A percentile compares a stretch with the other conserved stretches of the same genome.
These are phyloP conservation scores for Obelidium mucronatum DNA, from an alignment of 192 early-diverging fungal species.

Conservation along the genomic window DNA sequence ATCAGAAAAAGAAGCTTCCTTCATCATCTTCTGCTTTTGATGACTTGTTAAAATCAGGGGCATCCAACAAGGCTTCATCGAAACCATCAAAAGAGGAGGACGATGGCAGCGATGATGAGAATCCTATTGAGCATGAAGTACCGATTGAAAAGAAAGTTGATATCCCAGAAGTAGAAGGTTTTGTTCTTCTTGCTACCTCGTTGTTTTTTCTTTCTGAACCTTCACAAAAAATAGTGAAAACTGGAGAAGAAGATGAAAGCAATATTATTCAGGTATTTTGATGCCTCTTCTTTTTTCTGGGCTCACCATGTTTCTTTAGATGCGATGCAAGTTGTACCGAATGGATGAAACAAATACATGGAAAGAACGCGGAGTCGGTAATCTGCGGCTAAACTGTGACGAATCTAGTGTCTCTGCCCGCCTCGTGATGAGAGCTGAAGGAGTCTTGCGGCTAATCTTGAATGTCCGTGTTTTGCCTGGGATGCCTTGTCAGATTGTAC, in stretches of 20 bases:
- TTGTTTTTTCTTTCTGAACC: not conserved
- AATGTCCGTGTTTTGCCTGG: constrained; percentile 31
- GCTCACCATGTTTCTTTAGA: not conserved
- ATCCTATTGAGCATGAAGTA: constrained; percentile 18
- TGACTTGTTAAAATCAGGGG: not conserved
- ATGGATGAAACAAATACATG: constrained; percentile 35
- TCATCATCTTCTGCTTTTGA: no score
- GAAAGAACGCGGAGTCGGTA: constrained; percentile 41
- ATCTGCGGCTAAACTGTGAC: constrained; percentile 22
- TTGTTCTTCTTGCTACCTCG: not conserved
- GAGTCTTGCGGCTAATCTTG: constrained; percentile 35
- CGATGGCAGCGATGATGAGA: constrained; percentile 16
- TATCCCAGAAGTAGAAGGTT: constrained; percentile 6
- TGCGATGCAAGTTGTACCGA: constrained; percentile 38
- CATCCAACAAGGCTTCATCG: no score
- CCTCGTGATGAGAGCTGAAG: constrained; percentile 36
- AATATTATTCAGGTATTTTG: constrained; percentile 34
- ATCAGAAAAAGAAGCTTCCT: no score
- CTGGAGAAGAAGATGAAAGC: constrained; percentile 40
- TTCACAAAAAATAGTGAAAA: constrained; percentile 18
- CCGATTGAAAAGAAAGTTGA: constrained; percentile 19
- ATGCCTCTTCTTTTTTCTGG: not conserved
- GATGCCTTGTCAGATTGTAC: constrained; percentile 35
- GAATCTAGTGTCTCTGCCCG: constrained; percentile 9
- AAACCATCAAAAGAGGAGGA: not conserved